Conservation (phyloP, 2,329 filamentous ascomycete species). For the Didymella glomerata region DNA sequence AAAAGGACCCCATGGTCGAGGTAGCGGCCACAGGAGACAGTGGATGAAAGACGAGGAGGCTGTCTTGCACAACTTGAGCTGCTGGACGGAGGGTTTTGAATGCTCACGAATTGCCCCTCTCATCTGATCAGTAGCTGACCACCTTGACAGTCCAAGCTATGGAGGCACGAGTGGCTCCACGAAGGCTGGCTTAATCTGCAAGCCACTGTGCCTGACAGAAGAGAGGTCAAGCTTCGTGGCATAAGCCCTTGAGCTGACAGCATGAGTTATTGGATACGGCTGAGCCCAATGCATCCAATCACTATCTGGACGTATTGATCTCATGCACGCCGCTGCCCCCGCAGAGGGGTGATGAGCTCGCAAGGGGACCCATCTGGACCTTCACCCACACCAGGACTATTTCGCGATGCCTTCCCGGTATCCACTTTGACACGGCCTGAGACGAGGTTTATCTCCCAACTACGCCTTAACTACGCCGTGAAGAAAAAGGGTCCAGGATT, state of each 20-base stretch:
- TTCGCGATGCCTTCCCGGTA: background rate
- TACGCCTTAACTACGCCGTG: background rate
- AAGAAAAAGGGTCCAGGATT: background rate
- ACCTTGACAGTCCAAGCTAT: slow-evolving; percentile 1
- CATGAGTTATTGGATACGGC: background rate
- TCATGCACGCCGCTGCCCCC: background rate
- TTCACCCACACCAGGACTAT: background rate
- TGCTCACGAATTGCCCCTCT: background rate
- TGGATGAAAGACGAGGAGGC: background rate
- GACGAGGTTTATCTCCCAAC: slow-evolving; percentile 1
- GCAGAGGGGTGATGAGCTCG: background rate
- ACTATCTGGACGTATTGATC: background rate
- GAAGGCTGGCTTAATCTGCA: background rate
- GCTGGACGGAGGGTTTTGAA: slow-evolving; percentile 10
- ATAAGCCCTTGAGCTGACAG: slow-evolving; percentile 5
- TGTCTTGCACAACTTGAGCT: slow-evolving; percentile 3
- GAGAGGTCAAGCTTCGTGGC: background rate
- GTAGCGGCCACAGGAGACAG: background rate
- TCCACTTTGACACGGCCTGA: slow-evolving; percentile 2
- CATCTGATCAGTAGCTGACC: slow-evolving; percentile 5
- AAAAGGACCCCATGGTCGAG: slow-evolving; percentile 11
- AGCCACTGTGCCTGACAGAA: background rate
- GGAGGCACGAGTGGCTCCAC: slow-evolving; percentile 2
- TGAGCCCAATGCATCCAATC: slow-evolving; percentile 7
- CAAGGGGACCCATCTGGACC: slow-evolving; percentile 8